phyloP scores from a whole-genome alignment of 306 rosid species.

The Spatholobus suberectus region DNA sequence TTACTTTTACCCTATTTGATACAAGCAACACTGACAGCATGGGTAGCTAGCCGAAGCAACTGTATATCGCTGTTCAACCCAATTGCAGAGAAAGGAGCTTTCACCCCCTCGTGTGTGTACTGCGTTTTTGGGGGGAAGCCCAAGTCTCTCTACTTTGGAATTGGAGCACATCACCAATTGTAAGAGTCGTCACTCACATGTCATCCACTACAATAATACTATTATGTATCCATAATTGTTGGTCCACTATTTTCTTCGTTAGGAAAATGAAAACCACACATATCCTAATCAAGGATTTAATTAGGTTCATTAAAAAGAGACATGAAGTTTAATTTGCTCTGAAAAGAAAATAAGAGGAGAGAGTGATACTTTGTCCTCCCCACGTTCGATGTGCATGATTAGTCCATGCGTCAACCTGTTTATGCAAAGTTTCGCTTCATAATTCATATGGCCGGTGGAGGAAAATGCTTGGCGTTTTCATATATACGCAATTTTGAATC shows the following conservation, averaged over 20 bases:
- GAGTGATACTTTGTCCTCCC: background rate
- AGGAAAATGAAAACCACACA: background rate
- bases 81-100: constrained; percentile 21
- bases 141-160: constrained; percentile 10
- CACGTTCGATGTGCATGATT: constrained; percentile 26
- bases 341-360: background rate
- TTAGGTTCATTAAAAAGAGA: background rate
- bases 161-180: constrained; percentile 9
- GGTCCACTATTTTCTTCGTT: constrained; percentile 2
- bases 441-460: background rate
- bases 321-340: background rate
- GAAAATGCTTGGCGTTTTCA: constrained; percentile 36
- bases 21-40: constrained; percentile 41
- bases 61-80: constrained; percentile 39
- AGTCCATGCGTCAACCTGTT: constrained; percentile 10
- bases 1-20: constrained; percentile 41
- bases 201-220: constrained; percentile 25
- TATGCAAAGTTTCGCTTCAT: constrained; percentile 2
- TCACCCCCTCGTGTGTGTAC: constrained; percentile 53
- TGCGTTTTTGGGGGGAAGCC: background rate
- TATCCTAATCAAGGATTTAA: background rate
- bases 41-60: constrained; percentile 38
- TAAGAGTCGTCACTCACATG: constrained; percentile 38
- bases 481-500: constrained; percentile 5
- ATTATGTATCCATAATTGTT: background rate